These are phyloP conservation scores for Ambrosia artemisiifolia DNA, from an alignment of 129 eudicot species.

Conservation along the genomic window DNA sequence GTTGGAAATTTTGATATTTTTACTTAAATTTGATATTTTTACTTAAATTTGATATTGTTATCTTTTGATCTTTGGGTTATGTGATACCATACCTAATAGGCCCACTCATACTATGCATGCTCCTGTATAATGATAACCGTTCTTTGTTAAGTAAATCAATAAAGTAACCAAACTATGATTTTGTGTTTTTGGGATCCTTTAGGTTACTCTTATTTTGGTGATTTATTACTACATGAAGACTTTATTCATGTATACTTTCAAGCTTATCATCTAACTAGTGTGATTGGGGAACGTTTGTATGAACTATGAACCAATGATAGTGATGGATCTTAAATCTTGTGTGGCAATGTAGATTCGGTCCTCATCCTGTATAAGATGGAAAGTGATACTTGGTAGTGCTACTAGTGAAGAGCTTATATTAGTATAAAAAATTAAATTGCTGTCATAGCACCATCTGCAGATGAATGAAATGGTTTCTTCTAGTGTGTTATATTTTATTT, in stretches of 20 bases:
- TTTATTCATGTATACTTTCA: no score
- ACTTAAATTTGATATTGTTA: no score
- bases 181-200: no score
- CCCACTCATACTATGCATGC: constrained; percentile 4
- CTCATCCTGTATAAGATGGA: neutral
- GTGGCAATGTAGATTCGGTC: neutral
- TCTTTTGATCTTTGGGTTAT: neutral
- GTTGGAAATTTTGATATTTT: no score
- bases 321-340: neutral
- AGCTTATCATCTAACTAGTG: no score
- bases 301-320: neutral
- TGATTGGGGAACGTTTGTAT: neutral
- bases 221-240: no score
- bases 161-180: neutral
- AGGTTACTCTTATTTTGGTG: no score
- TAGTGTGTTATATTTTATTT: neutral
- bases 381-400: neutral
- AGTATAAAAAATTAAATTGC: neutral
- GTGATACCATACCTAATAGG: constrained; percentile 5
- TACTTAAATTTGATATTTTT: no score
- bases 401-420: neutral
- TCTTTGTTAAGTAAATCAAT: neutral
- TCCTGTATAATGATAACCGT: neutral
- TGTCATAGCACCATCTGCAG: neutral
- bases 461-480: neutral